These are phyloP conservation scores for Trypanosoma melophagium DNA, from an alignment of 208 protist genomes.

Conservation along the genomic window DNA sequence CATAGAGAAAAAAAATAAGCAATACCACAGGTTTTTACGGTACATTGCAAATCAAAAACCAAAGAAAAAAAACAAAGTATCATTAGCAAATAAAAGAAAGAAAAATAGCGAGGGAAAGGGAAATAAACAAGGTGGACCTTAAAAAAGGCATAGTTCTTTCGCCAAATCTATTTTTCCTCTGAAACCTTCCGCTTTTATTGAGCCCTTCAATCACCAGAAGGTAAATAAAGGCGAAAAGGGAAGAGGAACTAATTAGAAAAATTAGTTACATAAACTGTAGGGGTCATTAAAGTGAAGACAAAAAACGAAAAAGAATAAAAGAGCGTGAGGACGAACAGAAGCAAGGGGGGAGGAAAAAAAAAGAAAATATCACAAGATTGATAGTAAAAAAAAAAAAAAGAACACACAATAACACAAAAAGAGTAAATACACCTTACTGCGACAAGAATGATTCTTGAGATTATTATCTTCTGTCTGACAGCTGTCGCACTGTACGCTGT, in stretches of 20 bases:
- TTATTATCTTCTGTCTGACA: conserved; percentile 48
- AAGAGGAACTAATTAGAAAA: neutral
- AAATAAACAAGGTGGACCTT: no score
- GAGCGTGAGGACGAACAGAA: neutral
- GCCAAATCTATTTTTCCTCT: conserved; percentile 31
- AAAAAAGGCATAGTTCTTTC: no score
- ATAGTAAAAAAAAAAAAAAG: conserved; percentile 9
- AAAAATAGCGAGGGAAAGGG: no score
- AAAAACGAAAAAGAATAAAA: conserved; percentile 17
- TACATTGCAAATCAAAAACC: no score
- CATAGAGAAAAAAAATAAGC: no score
- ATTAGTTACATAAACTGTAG: neutral
- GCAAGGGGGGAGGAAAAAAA: conserved; percentile 6
- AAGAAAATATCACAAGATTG: conserved; percentile 1
- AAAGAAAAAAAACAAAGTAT: no score
- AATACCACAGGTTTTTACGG: no score
- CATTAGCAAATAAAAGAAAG: no score
- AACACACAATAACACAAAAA: neutral
- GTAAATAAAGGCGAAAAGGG: neutral
- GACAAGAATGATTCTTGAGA: conserved; percentile 50
- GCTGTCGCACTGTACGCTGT: conserved; percentile 59
- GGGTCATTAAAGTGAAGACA: no score
- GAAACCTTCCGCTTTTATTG: neutral
- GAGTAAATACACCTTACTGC: neutral
- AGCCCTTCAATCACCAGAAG: neutral